A percentile compares a stretch with the other conserved stretches of the same genome.
phyloP scores from a whole-genome alignment of 306 rosid species.

The Corylus avellana region DNA sequence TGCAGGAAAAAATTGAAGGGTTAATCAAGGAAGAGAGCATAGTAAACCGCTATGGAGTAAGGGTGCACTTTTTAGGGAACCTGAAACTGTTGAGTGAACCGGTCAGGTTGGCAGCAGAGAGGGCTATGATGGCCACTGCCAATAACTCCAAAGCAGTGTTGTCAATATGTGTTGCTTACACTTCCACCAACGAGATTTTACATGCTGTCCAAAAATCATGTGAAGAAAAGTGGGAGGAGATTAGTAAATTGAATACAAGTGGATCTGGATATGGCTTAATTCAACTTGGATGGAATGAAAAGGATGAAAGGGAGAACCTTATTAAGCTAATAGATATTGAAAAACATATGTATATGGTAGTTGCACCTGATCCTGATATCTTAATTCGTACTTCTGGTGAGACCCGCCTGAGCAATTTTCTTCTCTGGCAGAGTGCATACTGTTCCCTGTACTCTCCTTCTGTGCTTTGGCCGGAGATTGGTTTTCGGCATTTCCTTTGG shows the following conservation, averaged over 20 bases:
- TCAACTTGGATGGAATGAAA: conserved; percentile 16
- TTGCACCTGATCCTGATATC: conserved; percentile 43
- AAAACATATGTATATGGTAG: conserved; percentile 38
- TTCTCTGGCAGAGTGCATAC: conserved; percentile 45
- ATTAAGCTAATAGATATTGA: conserved; percentile 41
- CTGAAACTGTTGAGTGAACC: conserved; percentile 38
- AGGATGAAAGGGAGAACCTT: conserved; percentile 25
- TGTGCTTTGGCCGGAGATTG: conserved; percentile 51
- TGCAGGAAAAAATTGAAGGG: conserved; percentile 42
- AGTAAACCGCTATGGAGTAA: conserved; percentile 27
- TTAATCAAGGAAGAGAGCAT: conserved; percentile 36
- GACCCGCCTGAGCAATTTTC: conserved; percentile 52
- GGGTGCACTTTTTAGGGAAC: conserved; percentile 41
- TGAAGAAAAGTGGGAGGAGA: conserved; percentile 40
- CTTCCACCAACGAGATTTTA: conserved; percentile 49
- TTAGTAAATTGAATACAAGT: conserved; percentile 21
- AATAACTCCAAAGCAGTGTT: conserved; percentile 35
- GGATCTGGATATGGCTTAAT: conserved; percentile 24
- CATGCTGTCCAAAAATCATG: conserved; percentile 43
- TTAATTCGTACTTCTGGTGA: conserved; percentile 50
- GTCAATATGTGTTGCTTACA: conserved; percentile 48
- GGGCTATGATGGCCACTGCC: conserved; percentile 41
- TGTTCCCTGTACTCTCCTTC: conserved; percentile 41
- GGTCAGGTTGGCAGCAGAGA: conserved; percentile 40
- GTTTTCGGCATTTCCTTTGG: conserved; percentile 42